Percentiles rank a stretch among this genome's conserved stretches.
These are phyloP conservation scores for Zarea fungicola DNA, from an alignment of 2,329 filamentous ascomycete genomes.

Conservation along the genomic window DNA sequence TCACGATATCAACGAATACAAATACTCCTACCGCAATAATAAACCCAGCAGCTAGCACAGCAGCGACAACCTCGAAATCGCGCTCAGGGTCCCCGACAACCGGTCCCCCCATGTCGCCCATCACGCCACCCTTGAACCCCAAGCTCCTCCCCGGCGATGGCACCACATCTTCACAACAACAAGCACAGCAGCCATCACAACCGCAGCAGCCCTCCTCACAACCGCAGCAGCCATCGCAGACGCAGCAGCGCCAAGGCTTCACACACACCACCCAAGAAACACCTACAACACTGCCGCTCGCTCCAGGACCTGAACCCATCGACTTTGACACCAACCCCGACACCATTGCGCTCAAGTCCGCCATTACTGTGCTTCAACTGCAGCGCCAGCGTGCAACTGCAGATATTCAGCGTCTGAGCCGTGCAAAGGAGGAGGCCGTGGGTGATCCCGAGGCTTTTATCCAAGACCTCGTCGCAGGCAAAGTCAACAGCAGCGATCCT, in stretches of 20 bases:
- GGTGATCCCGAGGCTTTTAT: constrained; percentile 68
- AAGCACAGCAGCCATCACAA: constrained; percentile 1
- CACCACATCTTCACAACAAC: constrained; percentile 8
- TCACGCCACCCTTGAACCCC: constrained; percentile 45
- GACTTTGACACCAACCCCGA: constrained; percentile 69
- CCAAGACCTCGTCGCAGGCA: constrained; percentile 59
- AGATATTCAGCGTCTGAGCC: constrained; percentile 67
- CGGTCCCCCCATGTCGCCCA: constrained; percentile 47
- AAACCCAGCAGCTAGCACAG: not conserved
- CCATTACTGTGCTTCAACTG: constrained; percentile 80
- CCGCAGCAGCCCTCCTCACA: not conserved
- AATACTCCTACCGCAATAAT: not conserved
- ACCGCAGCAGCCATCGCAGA: constrained; percentile 29
- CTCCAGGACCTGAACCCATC: constrained; percentile 48
- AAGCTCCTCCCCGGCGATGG: constrained; percentile 24
- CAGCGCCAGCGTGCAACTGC: constrained; percentile 72
- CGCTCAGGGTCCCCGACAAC: constrained; percentile 40
- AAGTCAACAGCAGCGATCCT: constrained; percentile 36
- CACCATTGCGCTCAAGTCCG: constrained; percentile 77
- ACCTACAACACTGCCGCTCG: constrained; percentile 34
- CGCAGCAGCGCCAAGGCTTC: no score
- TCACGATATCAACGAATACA: constrained; percentile 3
- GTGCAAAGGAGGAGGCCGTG: constrained; percentile 65
- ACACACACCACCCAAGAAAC: constrained; percentile 41
- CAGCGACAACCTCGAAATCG: constrained; percentile 16